Evolutionary conservation across 495 filamentous ascomycete species (phyloP), one percentile per base, ranked within the genome.

Genomic region (Aspergillus heteromorphus): DNA sequence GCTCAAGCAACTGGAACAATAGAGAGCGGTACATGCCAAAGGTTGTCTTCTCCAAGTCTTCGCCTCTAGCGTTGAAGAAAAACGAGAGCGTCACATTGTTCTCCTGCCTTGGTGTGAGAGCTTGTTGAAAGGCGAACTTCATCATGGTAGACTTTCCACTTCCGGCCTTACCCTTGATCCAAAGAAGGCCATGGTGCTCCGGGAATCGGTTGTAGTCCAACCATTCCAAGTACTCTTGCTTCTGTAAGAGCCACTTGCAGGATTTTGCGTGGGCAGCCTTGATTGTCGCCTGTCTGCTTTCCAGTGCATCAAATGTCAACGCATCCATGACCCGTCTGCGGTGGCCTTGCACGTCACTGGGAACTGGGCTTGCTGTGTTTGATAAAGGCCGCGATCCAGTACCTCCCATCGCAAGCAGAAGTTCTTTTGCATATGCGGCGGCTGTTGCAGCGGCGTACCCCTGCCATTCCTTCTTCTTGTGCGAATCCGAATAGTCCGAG

Each of bases 121-220:
- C 45, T 14, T 27, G 23, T 11, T 17, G 45, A 27, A 48, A 70
- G 0, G 64, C 59, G 49, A 71, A 72, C 36, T 79, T 81, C 72
- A 80, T 79, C 6, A 78, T 53, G 4, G 72, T 75, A 10, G 80
- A 83, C 57, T 83, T 83, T 4, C 81, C 80, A 18, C 70, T 62
- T 9, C 78, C 80, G 1, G 80, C 74, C 29, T 83, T 81, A 3
- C 80, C 80, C 55, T 71, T 79, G 45, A 84, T 75, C 80, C 80
- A 84, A 14, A 84, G 47, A 45, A 84, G 69, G 7, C 79, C 78
- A 43, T 73, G 60, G 55, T 78, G 77, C 11, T 75, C 40, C 6
- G 20, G 1, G 6, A 71, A 23, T 29, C 69, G 66, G 10, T 17
- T 40, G 5, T 41, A 9, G 48, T 79, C 65, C 11, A 81, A 67